These are phyloP conservation scores for Kluyveromyces dobzhanskii DNA, from an alignment of 805 yeast species.

Conservation along the genomic window DNA sequence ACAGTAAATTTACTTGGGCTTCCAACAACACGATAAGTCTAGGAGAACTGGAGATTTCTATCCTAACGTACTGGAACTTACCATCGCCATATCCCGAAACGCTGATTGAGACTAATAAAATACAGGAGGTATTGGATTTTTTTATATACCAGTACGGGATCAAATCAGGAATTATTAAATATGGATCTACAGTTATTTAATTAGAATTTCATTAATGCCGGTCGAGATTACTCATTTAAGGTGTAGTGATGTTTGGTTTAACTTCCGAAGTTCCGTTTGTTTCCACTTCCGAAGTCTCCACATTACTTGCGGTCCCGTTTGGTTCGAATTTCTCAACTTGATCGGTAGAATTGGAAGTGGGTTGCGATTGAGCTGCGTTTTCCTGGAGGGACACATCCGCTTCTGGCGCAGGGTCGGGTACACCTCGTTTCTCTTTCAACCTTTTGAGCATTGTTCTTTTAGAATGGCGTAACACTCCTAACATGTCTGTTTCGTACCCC, in stretches of 20 bases:
- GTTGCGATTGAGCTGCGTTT: too few relatives aligned
- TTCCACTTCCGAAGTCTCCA: too few relatives aligned
- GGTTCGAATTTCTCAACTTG: too few relatives aligned
- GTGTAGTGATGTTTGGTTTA: neutral
- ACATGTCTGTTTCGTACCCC: slow-evolving; percentile 28
- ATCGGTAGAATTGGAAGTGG: too few relatives aligned
- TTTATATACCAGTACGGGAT: slow-evolving; percentile 4
- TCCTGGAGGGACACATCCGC: neutral
- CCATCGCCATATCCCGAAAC: slow-evolving; percentile 4
- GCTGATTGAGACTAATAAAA: neutral
- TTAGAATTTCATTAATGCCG: too few relatives aligned
- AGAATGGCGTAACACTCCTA: slow-evolving; percentile 4
- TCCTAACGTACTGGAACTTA: neutral
- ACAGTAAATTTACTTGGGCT: neutral
- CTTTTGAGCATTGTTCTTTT: slow-evolving; percentile 2
- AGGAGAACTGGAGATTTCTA: neutral
- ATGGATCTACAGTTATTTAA: slow-evolving; percentile 2
- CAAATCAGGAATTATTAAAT: slow-evolving; percentile 1
- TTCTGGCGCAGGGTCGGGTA: neutral
- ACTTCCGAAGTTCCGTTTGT: too few relatives aligned
- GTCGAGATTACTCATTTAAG: too few relatives aligned
- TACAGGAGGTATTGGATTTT: slow-evolving; percentile 3
- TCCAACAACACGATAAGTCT: neutral
- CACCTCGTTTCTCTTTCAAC: neutral
- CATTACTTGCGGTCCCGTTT: too few relatives aligned